Percentiles rank a stretch among this genome's conserved stretches.
Evolutionary conservation across 495 filamentous ascomycete species (phyloP).

Genomic region (Evansstolkia leycettana): DNA sequence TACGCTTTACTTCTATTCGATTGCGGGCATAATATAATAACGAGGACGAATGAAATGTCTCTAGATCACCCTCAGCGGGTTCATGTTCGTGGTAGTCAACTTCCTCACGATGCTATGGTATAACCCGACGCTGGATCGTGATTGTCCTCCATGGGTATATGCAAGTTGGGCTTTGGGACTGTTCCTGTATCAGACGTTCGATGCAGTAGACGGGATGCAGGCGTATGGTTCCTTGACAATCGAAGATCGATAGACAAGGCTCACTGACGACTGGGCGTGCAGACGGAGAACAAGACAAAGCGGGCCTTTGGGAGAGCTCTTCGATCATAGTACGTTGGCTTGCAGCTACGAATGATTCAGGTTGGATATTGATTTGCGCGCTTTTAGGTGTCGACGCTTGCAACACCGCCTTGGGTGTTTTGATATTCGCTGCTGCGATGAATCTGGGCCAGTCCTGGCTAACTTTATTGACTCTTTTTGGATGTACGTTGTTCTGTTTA

Average conservation of each 20-base stretch:
- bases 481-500: conserved; percentile 40
- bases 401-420: conserved; percentile 86
- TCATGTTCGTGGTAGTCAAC: conserved; percentile 84
- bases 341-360: too few relatives aligned
- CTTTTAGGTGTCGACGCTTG: conserved; percentile 71
- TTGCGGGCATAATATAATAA: not conserved
- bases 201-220: conserved; percentile 91
- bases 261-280: conserved; percentile 11
- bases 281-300: conserved; percentile 83
- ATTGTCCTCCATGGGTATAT: conserved; percentile 94
- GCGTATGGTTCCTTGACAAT: conserved; percentile 46
- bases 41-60: not conserved
- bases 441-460: conserved; percentile 90
- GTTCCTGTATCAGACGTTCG: conserved; percentile 96
- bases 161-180: conserved; percentile 77
- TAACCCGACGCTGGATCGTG: conserved; percentile 83
- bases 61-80: conserved; percentile 81
- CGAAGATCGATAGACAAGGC: conserved; percentile 1
- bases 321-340: conserved; percentile 68
- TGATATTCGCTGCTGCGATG: conserved; percentile 82
- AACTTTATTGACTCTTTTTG: conserved; percentile 76
- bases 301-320: conserved; percentile 88
- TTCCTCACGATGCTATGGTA: conserved; percentile 92
- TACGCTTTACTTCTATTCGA: conserved; percentile 7
- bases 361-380: too few relatives aligned